phyloP scores from a whole-genome alignment of 2,329 filamentous ascomycete genomes.

The Magnaporthiopsis poae region DNA sequence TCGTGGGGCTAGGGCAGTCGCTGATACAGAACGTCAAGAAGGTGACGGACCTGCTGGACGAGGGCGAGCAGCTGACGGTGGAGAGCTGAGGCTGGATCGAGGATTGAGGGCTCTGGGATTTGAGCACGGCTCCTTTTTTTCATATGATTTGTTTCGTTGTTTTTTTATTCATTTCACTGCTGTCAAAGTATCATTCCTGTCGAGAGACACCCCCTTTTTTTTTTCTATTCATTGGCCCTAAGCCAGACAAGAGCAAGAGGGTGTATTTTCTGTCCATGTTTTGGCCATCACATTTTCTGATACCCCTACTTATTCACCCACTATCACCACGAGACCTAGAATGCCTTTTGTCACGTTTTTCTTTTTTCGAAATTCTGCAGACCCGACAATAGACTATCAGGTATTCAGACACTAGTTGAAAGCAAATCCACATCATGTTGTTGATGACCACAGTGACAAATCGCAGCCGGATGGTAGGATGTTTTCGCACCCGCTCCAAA shows the following conservation, averaged over 20 bases:
- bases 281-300: neutral
- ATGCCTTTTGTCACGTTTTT: neutral
- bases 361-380: neutral
- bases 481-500: neutral
- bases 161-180: neutral
- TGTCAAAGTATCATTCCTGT: neutral
- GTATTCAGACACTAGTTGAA: neutral
- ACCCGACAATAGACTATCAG: neutral
- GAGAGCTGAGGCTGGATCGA: constrained; percentile 29
- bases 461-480: neutral
- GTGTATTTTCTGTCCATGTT: neutral
- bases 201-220: neutral
- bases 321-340: neutral
- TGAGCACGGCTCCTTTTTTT: neutral
- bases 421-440: neutral
- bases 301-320: neutral
- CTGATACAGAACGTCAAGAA: constrained; percentile 77
- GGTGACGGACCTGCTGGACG: constrained; percentile 80
- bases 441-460: neutral
- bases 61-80: constrained; percentile 81
- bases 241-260: neutral
- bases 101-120: no score
- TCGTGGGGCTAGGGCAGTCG: constrained; percentile 77
- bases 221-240: no score
- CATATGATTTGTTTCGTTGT: neutral